Evolutionary conservation across 2,329 filamentous ascomycete species (phyloP).

Genomic region (Colletotrichum orchidophilum): DNA sequence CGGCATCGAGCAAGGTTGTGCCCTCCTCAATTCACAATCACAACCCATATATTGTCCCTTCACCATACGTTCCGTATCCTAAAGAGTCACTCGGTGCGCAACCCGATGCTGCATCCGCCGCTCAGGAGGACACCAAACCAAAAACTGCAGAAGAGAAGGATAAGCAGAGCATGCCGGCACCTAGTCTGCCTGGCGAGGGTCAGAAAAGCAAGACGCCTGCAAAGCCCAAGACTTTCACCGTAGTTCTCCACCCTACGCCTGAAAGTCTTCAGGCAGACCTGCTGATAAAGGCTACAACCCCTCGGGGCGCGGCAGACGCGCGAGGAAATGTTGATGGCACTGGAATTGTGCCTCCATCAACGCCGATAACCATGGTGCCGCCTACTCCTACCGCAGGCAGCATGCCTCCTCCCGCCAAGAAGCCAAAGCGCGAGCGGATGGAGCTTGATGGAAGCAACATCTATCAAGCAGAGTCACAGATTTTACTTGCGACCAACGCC

Average conservation of each 20-base stretch:
- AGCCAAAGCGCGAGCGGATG: constrained; percentile 75
- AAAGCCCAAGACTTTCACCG: constrained; percentile 76
- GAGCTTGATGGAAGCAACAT: constrained; percentile 80
- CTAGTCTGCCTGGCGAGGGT: constrained; percentile 56
- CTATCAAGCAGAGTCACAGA: constrained; percentile 78
- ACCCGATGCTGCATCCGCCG: constrained; percentile 28
- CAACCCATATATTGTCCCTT: constrained; percentile 89
- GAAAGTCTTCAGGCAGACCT: constrained; percentile 81
- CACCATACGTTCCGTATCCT: constrained; percentile 82
- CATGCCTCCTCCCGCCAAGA: constrained; percentile 71
- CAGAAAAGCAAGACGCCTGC: constrained; percentile 55
- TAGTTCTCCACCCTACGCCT: constrained; percentile 86
- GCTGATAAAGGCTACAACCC: constrained; percentile 77
- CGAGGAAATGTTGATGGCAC: constrained; percentile 50
- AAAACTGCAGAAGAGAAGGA: constrained; percentile 55
- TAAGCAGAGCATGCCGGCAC: constrained; percentile 68
- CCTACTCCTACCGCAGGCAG: constrained; percentile 68
- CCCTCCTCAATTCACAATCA: constrained; percentile 93
- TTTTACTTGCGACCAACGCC: constrained; percentile 77
- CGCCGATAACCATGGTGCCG: constrained; percentile 67
- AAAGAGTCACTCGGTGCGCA: constrained; percentile 52
- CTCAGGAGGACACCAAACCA: constrained; percentile 47
- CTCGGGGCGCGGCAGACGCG: constrained; percentile 55
- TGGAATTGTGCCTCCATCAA: constrained; percentile 71
- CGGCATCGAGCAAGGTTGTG: constrained; percentile 68